Conservation (phyloP, 2,329 filamentous ascomycete genomes). For the Verruconis gallopava region DNA sequence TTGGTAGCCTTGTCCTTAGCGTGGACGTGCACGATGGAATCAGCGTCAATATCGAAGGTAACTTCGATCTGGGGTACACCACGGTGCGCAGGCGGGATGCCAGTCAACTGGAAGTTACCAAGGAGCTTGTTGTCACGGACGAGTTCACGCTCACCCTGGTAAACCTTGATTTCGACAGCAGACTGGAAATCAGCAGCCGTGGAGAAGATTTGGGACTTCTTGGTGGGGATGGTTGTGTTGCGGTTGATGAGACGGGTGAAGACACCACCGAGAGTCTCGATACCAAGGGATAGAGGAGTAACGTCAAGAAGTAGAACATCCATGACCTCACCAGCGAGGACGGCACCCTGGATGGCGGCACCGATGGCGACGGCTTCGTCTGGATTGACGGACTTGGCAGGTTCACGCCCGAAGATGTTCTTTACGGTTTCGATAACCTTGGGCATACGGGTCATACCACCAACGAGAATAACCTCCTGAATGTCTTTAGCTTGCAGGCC, state of each 20-base stretch:
- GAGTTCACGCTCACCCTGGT: conserved; percentile 98
- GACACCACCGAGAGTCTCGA: conserved; percentile 94
- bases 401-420: conserved; percentile 90
- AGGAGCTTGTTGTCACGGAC: conserved; percentile 97
- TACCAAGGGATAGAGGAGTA: conserved; percentile 91
- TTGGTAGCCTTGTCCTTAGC: conserved; percentile 98
- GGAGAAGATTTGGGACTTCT: conserved; percentile 98
- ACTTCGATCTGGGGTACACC: conserved; percentile 95
- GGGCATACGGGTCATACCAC: conserved; percentile 99
- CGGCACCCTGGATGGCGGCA: conserved; percentile 93
- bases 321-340: conserved; percentile 92
- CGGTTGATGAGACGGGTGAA: conserved; percentile 98
- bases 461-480: conserved; percentile 93
- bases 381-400: conserved; percentile 96
- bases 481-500: conserved; percentile 84
- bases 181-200: conserved; percentile 97
- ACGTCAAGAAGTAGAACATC: conserved; percentile 92
- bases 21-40: conserved; percentile 94
- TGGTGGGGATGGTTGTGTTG: conserved; percentile 97
- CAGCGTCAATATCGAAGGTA: conserved; percentile 96
- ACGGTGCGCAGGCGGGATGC: conserved; percentile 89
- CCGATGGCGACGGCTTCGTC: conserved; percentile 97
- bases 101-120: conserved; percentile 98
- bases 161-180: conserved; percentile 98
- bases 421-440: conserved; percentile 96